These are phyloP conservation scores for Camelina laxa DNA, from an alignment of 345 rosid species.

Conservation along the genomic window DNA sequence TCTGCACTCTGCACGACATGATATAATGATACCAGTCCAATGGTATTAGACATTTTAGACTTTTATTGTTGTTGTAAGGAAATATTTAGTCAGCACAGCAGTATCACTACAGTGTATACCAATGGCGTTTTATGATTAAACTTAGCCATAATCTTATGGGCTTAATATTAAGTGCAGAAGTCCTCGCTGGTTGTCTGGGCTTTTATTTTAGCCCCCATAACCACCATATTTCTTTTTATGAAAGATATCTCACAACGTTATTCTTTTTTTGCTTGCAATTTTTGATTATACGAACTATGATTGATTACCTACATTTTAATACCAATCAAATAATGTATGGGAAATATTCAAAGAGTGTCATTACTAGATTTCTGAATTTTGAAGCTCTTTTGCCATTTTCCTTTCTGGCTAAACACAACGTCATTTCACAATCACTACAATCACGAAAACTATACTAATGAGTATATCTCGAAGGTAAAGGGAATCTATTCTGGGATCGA, in stretches of 20 bases:
- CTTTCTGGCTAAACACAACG: conserved; percentile 24
- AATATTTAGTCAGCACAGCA: too few relatives aligned
- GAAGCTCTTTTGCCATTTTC: not conserved
- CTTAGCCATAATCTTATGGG: not conserved
- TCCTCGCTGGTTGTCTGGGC: not conserved
- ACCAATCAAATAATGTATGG: conserved; percentile 27
- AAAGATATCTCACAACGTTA: not conserved
- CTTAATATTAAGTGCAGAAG: not conserved
- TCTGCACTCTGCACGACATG: too few relatives aligned
- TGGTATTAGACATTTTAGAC: too few relatives aligned
- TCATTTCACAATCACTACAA: conserved; percentile 29
- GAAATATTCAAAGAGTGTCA: conserved; percentile 18
- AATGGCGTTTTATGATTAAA: too few relatives aligned
- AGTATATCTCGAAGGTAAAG: conserved; percentile 16
- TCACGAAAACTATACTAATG: conserved; percentile 10
- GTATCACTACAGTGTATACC: too few relatives aligned
- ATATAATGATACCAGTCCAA: too few relatives aligned
- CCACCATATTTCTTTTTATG: not conserved
- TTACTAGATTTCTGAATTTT: not conserved
- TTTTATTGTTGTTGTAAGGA: too few relatives aligned
- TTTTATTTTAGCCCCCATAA: not conserved
- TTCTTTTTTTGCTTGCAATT: not conserved
- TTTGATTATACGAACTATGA: not conserved
- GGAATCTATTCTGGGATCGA: conserved; percentile 11
- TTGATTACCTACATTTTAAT: conserved; percentile 17